phyloP scores from a whole-genome alignment of 495 filamentous ascomycete genomes.

The Talaromyces proteolyticus region DNA sequence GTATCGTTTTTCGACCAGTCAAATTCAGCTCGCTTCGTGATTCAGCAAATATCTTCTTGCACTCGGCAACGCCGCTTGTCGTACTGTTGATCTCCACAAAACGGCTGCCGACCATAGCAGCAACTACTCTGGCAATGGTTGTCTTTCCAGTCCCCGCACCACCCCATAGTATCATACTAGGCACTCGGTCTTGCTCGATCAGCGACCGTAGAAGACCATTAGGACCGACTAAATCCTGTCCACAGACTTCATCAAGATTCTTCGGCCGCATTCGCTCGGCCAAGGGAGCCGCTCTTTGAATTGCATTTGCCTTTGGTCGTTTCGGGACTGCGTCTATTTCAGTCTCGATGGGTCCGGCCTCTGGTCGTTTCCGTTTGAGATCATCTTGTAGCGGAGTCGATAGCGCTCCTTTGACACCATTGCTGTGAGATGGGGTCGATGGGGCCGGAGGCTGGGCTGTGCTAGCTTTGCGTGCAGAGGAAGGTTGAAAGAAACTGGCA shows the following conservation, averaged over 20 bases:
- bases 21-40: constrained; percentile 75
- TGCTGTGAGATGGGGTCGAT: constrained; percentile 15
- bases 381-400: constrained; percentile 17
- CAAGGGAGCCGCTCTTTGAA: constrained; percentile 71
- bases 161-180: constrained; percentile 96
- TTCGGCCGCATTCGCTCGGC: constrained; percentile 91
- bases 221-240: constrained; percentile 86
- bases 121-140: constrained; percentile 90
- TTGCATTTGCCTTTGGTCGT: constrained; percentile 52
- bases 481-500: constrained; percentile 73
- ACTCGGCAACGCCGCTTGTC: constrained; percentile 83
- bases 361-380: constrained; percentile 12
- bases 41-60: constrained; percentile 88
- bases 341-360: not conserved
- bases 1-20: constrained; percentile 85
- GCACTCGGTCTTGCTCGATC: constrained; percentile 80
- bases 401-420: constrained; percentile 31
- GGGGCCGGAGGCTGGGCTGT: constrained; percentile 9
- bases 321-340: constrained; percentile 39
- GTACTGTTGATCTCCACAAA: constrained; percentile 98
- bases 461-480: constrained; percentile 44
- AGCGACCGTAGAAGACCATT: constrained; percentile 81
- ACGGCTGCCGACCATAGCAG: constrained; percentile 69
- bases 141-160: constrained; percentile 91
- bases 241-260: constrained; percentile 78